Conservation (phyloP, 176 grass and related monocot genomes). For the Triticum timopheevii region DNA sequence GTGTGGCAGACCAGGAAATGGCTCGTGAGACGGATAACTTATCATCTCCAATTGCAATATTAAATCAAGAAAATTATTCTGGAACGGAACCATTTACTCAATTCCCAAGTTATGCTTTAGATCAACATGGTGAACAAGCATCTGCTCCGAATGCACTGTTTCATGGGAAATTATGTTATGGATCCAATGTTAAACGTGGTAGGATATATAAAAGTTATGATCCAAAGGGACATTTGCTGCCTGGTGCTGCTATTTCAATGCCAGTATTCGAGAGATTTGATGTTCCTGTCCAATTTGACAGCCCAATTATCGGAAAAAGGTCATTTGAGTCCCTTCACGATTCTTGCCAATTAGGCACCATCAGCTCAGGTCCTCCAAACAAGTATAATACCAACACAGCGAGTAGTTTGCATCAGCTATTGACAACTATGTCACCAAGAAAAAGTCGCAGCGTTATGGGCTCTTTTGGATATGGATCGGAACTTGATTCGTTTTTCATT, state of each 20-base stretch:
- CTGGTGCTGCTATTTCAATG: constrained; percentile 34
- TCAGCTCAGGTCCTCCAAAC: constrained; percentile 12
- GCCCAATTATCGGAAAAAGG: constrained; percentile 31
- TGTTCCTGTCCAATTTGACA: constrained; percentile 30
- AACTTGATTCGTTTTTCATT: constrained; percentile 40
- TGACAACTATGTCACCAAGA: constrained; percentile 3
- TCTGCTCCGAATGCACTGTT: constrained; percentile 18
- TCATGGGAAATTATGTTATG: constrained; percentile 29
- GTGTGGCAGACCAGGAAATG: constrained; percentile 2
- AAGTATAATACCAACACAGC: constrained; percentile 43
- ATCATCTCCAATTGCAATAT: constrained; percentile 14
- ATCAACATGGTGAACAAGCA: constrained; percentile 31
- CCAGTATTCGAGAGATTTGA: constrained; percentile 48
- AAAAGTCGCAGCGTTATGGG: constrained; percentile 21
- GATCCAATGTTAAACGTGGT: constrained; percentile 27
- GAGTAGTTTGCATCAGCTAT: constrained; percentile 38
- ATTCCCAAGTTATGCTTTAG: neutral
- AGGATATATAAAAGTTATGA: constrained; percentile 29
- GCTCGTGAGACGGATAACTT: constrained; percentile 25
- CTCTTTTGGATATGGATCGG: constrained; percentile 50
- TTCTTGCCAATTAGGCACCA: constrained; percentile 33
- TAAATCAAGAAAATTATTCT: constrained; percentile 38
- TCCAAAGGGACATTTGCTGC: constrained; percentile 12
- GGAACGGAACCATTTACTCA: constrained; percentile 2
- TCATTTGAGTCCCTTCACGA: constrained; percentile 9